phyloP scores from a whole-genome alignment of 495 filamentous ascomycete genomes.

The Filosporella fistucella region DNA sequence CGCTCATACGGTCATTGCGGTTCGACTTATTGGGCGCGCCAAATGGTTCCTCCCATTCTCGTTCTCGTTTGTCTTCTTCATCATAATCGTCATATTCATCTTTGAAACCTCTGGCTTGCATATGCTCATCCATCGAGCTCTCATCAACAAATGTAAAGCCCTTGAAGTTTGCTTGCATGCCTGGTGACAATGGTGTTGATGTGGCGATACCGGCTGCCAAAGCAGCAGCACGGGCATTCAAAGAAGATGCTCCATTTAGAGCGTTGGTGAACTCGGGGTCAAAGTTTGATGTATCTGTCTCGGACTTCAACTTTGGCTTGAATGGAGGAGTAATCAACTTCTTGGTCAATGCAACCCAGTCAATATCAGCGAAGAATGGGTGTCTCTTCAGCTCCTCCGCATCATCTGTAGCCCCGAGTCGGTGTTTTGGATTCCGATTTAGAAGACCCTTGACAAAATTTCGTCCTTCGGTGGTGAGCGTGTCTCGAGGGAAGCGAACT shows the following conservation, averaged over 20 bases:
- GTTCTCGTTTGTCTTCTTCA: conserved; percentile 39
- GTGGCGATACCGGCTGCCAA: conserved; percentile 71
- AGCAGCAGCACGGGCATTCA: conserved; percentile 83
- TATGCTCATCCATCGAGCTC: conserved; percentile 89
- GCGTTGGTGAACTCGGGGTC: conserved; percentile 98
- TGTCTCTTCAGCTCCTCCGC: conserved; percentile 94
- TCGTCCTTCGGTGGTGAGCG: conserved; percentile 85
- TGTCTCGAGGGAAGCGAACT: conserved; percentile 92
- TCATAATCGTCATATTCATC: conserved; percentile 70
- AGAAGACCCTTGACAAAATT: conserved; percentile 98
- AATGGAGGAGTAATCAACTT: conserved; percentile 96
- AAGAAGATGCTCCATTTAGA: conserved; percentile 71
- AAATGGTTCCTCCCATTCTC: conserved; percentile 38
- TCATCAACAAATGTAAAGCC: conserved; percentile 99
- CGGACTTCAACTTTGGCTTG: conserved; percentile 92
- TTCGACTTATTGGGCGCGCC: conserved; percentile 35
- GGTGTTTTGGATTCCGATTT: conserved; percentile 95
- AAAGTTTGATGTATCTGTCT: conserved; percentile 95
- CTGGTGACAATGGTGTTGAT: conserved; percentile 86
- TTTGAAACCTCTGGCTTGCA: conserved; percentile 51
- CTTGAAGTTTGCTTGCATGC: conserved; percentile 96
- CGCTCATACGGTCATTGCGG: conserved; percentile 64
- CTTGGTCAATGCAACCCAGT: conserved; percentile 81
- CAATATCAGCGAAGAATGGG: conserved; percentile 89
- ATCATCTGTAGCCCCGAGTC: conserved; percentile 84